phyloP scores from a whole-genome alignment of 2,329 filamentous ascomycete species.

The Alternaria panax region DNA sequence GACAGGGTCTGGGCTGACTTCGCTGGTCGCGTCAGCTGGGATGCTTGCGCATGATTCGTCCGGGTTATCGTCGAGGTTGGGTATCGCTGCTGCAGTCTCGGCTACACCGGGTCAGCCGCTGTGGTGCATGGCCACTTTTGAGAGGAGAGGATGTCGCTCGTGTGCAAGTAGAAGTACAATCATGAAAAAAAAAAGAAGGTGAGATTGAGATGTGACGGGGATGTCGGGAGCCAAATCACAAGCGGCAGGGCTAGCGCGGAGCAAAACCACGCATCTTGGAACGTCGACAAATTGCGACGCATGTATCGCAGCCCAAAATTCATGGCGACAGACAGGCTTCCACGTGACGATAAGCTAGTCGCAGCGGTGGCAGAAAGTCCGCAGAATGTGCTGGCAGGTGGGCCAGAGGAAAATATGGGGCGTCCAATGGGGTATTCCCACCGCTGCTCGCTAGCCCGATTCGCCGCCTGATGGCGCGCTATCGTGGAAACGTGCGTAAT shows the following conservation, averaged over 20 bases:
- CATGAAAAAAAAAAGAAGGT: slow-evolving; percentile 9
- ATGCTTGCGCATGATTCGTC: slow-evolving; percentile 14
- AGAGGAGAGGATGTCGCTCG: background rate
- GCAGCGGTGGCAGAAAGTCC: slow-evolving; percentile 22
- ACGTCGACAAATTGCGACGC: slow-evolving; percentile 35
- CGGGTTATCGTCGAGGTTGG: background rate
- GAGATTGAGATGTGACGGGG: slow-evolving; percentile 20
- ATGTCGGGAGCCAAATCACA: slow-evolving; percentile 20
- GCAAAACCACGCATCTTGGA: slow-evolving; percentile 31
- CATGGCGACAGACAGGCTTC: slow-evolving; percentile 20
- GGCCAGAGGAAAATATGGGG: slow-evolving; percentile 21
- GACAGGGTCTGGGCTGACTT: slow-evolving; percentile 13
- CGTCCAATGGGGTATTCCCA: slow-evolving; percentile 20
- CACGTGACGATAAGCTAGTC: slow-evolving; percentile 41
- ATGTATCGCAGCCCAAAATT: slow-evolving; percentile 39
- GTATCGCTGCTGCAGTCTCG: slow-evolving; percentile 4
- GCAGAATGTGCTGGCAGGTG: slow-evolving; percentile 22
- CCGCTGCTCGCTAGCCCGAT: slow-evolving; percentile 23
- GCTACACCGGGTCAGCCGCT: slow-evolving; percentile 19
- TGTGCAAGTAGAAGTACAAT: slow-evolving; percentile 11
- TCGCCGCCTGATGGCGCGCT: slow-evolving; percentile 19
- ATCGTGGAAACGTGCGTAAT: slow-evolving; percentile 18
- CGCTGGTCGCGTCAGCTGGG: slow-evolving; percentile 14
- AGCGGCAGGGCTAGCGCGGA: slow-evolving; percentile 24
- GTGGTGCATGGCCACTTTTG: background rate